Evolutionary conservation across 1,284 basidiomycete genomes (phyloP), one percentile per base, ranked within the genome.

Genomic region (Pseudozyma tsukubaensis): DNA sequence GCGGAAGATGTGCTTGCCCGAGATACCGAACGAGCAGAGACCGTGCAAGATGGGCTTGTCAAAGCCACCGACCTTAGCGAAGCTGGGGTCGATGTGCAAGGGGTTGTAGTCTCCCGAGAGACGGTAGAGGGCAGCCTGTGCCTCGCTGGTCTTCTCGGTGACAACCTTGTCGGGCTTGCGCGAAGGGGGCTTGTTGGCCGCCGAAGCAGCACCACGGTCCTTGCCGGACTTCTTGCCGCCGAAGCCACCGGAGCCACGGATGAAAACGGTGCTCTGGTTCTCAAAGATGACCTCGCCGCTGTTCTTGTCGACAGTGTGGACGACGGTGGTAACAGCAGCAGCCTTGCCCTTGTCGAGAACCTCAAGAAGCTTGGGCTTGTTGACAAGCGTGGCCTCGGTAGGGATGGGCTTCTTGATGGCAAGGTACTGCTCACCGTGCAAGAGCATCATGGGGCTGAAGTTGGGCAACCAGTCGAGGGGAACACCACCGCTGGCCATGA

Each of bases 341-440:
- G 77, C 77, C 73, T 83, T 81, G 76, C 82, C 79, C 74, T 81
- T 81, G 80, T 81, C 80, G 40, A 81, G 76, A 2, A 92, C 93
- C 86, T 87, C 86, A 43, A 86, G 71, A 44, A 89, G 80, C 59
- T 85, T 89, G 11, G 91, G 89, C 79, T 92, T 88, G 85, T 89
- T 96, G 44, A 94, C 88, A 37, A 98, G 87, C n/a, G 91, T 90
- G 3, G 90, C 95, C 69, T 88, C 91, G 0, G 93, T 94, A 0
- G 96, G 95, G 74, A 98, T 93, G 0, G 92, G 90, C 59, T 87
- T 90, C 83, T 93, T 92, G 86, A 99, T 94, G 70, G 90, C 88
- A 69, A 99, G 87, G 85, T 94, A 98, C 84, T 99, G 97, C 85
- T 99, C 96, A 63, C 96, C 96, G 85, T 99, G 97, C 32, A 99